phyloP scores from a whole-genome alignment of 1,139 yeast genomes.

The Candida neerlandica region DNA sequence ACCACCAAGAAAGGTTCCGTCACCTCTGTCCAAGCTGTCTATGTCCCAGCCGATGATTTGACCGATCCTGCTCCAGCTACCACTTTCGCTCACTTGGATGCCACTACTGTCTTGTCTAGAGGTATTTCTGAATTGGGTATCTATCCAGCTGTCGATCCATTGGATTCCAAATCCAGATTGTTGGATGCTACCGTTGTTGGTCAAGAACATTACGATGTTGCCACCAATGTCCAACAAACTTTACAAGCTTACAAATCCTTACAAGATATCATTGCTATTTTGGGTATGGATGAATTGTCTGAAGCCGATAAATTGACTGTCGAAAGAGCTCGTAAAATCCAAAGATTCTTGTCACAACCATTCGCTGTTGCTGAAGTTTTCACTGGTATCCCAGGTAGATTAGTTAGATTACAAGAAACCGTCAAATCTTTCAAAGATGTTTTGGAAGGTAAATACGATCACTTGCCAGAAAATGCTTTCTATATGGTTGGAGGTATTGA shows the following conservation, averaged over 20 bases:
- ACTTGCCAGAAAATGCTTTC: constrained; percentile 99
- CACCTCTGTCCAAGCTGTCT: constrained; percentile 99
- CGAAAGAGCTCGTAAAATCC: constrained; percentile 99
- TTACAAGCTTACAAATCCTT: constrained; percentile 99
- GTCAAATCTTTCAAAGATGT: constrained; percentile 94
- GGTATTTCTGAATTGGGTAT: constrained; percentile 99
- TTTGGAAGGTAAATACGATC: constrained; percentile 97
- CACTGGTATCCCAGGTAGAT: constrained; percentile 99
- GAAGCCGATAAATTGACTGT: constrained; percentile 98
- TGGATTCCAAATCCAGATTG: constrained; percentile 98
- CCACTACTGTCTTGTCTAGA: constrained; percentile 99
- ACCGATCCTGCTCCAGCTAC: constrained; percentile 99
- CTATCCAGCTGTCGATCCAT: constrained; percentile 99
- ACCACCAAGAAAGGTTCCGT: constrained; percentile 99
- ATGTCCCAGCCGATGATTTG: constrained; percentile 99
- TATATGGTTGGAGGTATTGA: constrained; percentile 99
- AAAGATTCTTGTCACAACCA: constrained; percentile 99
- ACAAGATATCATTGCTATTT: constrained; percentile 99
- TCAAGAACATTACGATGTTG: constrained; percentile 97
- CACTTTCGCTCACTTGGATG: constrained; percentile 99
- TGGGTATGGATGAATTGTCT: constrained; percentile 99
- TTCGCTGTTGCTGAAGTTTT: constrained; percentile 99
- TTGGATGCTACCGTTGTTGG: constrained; percentile 97
- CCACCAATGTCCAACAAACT: constrained; percentile 94
- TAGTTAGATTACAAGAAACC: constrained; percentile 96